These are phyloP conservation scores for Prunus mume DNA, from an alignment of 306 rosid genomes.

Conservation along the genomic window DNA sequence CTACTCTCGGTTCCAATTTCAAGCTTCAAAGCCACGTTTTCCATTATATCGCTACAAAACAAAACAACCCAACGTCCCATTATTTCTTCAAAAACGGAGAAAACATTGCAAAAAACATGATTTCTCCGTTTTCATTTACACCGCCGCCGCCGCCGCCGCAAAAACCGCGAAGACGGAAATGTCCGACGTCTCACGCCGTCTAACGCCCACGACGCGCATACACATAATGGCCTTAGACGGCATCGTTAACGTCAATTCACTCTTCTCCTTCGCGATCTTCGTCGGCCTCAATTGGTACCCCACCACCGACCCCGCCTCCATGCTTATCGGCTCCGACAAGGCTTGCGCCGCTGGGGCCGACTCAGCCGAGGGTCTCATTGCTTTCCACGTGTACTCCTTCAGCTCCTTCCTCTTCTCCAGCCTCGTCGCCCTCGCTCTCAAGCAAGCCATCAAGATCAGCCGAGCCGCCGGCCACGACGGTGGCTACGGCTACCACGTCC, in stretches of 20 bases:
- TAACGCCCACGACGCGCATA: constrained; percentile 47
- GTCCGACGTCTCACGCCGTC: constrained; percentile 44
- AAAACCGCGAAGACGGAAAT: constrained; percentile 21
- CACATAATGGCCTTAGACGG: constrained; percentile 86
- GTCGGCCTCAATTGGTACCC: constrained; percentile 71
- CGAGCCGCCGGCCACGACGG: background rate
- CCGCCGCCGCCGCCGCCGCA: background rate
- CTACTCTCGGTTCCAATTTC: constrained; percentile 13
- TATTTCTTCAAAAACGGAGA: background rate
- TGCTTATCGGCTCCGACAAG: constrained; percentile 30
- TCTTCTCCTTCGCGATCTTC: constrained; percentile 79
- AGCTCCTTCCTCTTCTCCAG: constrained; percentile 94
- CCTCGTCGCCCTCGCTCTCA: constrained; percentile 75
- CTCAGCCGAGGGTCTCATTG: constrained; percentile 44
- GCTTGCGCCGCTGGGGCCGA: constrained; percentile 46
- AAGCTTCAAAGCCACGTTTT: constrained; percentile 30
- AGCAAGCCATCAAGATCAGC: constrained; percentile 57
- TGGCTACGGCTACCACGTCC: background rate
- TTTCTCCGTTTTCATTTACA: background rate
- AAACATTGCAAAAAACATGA: background rate
- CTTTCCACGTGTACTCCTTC: constrained; percentile 79
- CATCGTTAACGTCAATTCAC: constrained; percentile 80
- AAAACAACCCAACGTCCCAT: background rate
- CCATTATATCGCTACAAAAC: constrained; percentile 14
- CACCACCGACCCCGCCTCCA: constrained; percentile 34